A percentile compares a stretch with the other conserved stretches of the same genome.
These are phyloP conservation scores for Taphrina flavorubra DNA, from an alignment of 1,139 yeast genomes.

Conservation along the genomic window DNA sequence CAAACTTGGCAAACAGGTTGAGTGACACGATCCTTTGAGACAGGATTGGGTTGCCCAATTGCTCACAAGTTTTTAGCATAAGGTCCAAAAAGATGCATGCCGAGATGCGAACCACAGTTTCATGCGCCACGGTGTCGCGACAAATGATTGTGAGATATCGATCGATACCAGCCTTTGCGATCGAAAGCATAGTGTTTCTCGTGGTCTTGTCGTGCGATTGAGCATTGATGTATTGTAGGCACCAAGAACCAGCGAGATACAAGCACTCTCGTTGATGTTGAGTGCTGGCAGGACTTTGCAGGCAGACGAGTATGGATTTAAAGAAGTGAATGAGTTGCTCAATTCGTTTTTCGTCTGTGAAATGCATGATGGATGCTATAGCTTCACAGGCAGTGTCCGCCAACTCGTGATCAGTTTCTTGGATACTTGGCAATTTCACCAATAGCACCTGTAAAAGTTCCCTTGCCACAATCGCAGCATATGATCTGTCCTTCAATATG, in stretches of 20 bases:
- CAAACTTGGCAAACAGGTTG: constrained; percentile 16
- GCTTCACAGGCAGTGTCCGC: constrained; percentile 11
- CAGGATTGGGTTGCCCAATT: neutral
- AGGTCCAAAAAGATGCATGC: constrained; percentile 25
- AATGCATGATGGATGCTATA: neutral
- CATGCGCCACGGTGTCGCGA: constrained; percentile 1
- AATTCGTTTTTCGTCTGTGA: neutral
- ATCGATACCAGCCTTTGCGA: constrained; percentile 9
- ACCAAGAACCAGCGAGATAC: constrained; percentile 16
- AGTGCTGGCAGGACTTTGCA: constrained; percentile 22
- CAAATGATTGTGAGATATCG: constrained; percentile 14
- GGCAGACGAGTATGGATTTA: neutral
- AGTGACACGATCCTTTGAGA: constrained; percentile 12
- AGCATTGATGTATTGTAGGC: constrained; percentile 5
- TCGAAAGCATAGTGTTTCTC: neutral
- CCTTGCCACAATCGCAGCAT: neutral
- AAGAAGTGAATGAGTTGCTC: constrained; percentile 6
- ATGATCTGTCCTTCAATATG: neutral
- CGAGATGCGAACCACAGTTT: constrained; percentile 14
- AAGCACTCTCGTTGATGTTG: constrained; percentile 22
- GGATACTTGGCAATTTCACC: constrained; percentile 10
- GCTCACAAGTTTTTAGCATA: constrained; percentile 16
- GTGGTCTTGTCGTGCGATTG: neutral
- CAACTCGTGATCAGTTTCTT: constrained; percentile 5
- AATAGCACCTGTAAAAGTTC: constrained; percentile 7